A percentile compares a stretch with the other conserved stretches of the same genome.
These are phyloP conservation scores for Eimeria nieschulzi DNA, from an alignment of 169 alveolate species.

Conservation along the genomic window DNA sequence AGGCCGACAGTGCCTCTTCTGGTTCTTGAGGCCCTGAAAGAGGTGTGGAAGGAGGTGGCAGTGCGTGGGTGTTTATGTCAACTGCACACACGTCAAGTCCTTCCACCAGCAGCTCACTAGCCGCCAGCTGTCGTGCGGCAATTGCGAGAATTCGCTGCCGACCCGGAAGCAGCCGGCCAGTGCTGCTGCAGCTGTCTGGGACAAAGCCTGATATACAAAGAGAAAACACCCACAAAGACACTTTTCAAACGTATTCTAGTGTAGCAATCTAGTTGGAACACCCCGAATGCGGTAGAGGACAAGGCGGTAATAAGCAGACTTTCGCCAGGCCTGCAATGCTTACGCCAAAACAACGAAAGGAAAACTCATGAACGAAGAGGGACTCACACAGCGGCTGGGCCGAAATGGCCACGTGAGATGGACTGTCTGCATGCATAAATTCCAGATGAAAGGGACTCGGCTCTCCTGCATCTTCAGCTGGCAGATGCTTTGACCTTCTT, in stretches of 20 bases:
- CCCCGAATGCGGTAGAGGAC: too few species aligned
- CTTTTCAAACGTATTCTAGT: not conserved
- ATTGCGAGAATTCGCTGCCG: constrained; percentile 20
- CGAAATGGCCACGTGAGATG: constrained; percentile 10
- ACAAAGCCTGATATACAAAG: constrained; percentile 1
- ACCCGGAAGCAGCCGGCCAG: constrained; percentile 26
- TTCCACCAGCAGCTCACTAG: constrained; percentile 41
- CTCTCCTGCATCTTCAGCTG: not conserved
- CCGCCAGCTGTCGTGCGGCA: constrained; percentile 47
- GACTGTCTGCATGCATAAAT: constrained; percentile 20
- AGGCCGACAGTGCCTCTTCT: not conserved
- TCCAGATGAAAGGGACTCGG: not conserved
- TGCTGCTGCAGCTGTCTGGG: not conserved
- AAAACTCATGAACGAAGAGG: not conserved
- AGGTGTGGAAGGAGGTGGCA: constrained; percentile 43
- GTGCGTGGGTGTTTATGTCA: constrained; percentile 38
- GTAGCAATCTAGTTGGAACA: too few species aligned
- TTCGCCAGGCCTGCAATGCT: not conserved
- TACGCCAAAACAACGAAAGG: not conserved
- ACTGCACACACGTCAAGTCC: constrained; percentile 39
- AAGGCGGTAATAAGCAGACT: not conserved
- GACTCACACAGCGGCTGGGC: constrained; percentile 28
- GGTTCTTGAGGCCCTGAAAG: not conserved
- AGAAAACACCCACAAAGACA: not conserved
- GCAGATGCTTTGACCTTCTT: too few species aligned